Conservation (phyloP, 2,329 filamentous ascomycete genomes). For the Colletotrichum sp. region DNA sequence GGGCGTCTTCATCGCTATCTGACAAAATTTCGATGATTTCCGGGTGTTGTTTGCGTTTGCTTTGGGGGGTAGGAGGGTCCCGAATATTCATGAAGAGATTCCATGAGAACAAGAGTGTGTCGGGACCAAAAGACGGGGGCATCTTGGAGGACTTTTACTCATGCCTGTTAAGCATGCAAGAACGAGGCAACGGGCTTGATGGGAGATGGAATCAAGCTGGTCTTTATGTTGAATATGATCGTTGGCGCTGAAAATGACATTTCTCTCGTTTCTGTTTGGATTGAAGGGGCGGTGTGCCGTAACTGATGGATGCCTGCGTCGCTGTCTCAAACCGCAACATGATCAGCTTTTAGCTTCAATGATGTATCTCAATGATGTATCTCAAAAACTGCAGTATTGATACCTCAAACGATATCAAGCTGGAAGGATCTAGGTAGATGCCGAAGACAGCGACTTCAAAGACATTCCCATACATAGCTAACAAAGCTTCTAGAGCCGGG, state of each 20-base stretch:
- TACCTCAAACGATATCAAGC: not conserved
- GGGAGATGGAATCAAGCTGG: not conserved
- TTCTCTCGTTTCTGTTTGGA: not conserved
- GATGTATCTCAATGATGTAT: not conserved
- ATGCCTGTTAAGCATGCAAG: not conserved
- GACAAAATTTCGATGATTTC: not conserved
- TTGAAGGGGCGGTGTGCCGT: not conserved
- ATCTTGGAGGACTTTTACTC: not conserved
- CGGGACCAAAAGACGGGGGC: not conserved
- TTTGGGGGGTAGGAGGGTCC: not conserved
- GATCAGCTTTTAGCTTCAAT: not conserved
- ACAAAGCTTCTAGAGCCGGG: not conserved
- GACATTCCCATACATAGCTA: not conserved
- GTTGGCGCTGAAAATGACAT: not conserved
- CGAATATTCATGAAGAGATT: not conserved
- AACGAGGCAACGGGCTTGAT: not conserved
- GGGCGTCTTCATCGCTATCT: not conserved
- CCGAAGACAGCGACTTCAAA: not conserved
- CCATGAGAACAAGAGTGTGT: not conserved
- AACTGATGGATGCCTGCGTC: not conserved
- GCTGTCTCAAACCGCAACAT: not conserved
- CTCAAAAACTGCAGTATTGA: not conserved
- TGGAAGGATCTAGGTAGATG: not conserved
- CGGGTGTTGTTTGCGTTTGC: not conserved
- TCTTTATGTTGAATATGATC: not conserved